phyloP scores from a whole-genome alignment of 345 rosid genomes.

The Tarenaya hassleriana region DNA sequence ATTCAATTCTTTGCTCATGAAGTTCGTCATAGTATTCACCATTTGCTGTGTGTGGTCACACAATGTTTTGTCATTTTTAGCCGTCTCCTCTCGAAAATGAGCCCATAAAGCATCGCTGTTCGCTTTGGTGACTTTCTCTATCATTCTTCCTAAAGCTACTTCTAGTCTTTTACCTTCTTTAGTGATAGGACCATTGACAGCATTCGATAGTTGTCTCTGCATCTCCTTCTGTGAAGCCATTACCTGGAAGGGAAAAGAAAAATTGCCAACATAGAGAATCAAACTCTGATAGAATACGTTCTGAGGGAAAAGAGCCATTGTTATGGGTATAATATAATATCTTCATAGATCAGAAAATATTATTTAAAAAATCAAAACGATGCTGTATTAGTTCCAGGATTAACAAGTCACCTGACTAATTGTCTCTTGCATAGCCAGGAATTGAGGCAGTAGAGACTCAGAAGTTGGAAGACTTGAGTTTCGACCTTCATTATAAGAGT shows the following conservation, averaged over 20 bases:
- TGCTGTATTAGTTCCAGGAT: background rate
- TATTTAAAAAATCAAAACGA: too few relatives aligned
- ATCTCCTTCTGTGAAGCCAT: slow-evolving; percentile 60
- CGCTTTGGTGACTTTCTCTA: slow-evolving; percentile 66
- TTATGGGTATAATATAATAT: too few relatives aligned
- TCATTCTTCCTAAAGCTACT: slow-evolving; percentile 55
- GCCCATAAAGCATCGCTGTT: slow-evolving; percentile 79
- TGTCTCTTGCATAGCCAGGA: slow-evolving; percentile 52
- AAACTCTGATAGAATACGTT: background rate
- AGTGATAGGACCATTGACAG: slow-evolving; percentile 43
- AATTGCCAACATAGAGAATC: background rate
- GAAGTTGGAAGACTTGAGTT: slow-evolving; percentile 33
- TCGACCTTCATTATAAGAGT: slow-evolving; percentile 36
- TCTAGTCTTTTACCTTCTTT: slow-evolving; percentile 82
- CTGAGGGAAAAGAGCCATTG: slow-evolving; percentile 1
- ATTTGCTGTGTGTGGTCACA: slow-evolving; percentile 58
- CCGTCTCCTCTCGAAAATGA: slow-evolving; percentile 66
- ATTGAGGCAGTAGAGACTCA: slow-evolving; percentile 39
- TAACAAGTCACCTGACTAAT: slow-evolving; percentile 66
- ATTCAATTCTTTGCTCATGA: slow-evolving; percentile 56
- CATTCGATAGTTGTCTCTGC: slow-evolving; percentile 69
- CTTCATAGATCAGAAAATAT: too few relatives aligned
- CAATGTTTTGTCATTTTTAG: slow-evolving; percentile 54
- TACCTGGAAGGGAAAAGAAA: slow-evolving; percentile 47
- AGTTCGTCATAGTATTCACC: slow-evolving; percentile 40